Conservation (phyloP, 306 rosid species). For the Pterocarpus macrocarpus region DNA sequence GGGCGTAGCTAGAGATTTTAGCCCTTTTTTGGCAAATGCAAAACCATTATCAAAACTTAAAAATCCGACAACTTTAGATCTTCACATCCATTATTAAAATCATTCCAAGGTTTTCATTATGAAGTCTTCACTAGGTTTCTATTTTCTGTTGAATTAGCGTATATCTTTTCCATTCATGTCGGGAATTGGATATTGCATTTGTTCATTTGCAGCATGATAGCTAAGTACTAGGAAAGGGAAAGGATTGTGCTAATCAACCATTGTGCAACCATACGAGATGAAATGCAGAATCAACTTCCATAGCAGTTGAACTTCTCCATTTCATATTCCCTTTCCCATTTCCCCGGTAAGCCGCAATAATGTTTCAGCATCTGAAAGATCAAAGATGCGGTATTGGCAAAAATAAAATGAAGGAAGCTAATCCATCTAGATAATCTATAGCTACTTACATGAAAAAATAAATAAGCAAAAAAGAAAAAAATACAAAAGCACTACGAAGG, state of each 20-base stretch:
- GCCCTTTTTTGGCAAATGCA: not conserved
- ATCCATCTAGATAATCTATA: not conserved
- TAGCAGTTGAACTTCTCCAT: too few relatives aligned
- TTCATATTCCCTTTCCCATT: too few relatives aligned
- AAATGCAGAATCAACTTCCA: too few relatives aligned
- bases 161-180: not conserved
- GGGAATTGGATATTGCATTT: not conserved
- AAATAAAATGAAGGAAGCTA: not conserved
- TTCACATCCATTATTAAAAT: slow-evolving; percentile 8
- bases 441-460: not conserved
- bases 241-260: not conserved
- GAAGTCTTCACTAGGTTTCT: slow-evolving; percentile 8
- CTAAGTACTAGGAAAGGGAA: not conserved
- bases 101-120: slow-evolving; percentile 7
- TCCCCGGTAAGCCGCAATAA: too few relatives aligned
- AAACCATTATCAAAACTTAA: not conserved
- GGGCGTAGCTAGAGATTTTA: not conserved
- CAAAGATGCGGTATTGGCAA: too few relatives aligned
- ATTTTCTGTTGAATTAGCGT: not conserved
- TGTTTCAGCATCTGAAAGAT: too few relatives aligned
- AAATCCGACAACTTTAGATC: not conserved
- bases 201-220: not conserved
- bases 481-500: too few relatives aligned
- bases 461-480: too few relatives aligned
- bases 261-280: not conserved